These are phyloP conservation scores for Fusarium nelsonii DNA, from an alignment of 2,329 filamentous ascomycete species.

Conservation along the genomic window DNA sequence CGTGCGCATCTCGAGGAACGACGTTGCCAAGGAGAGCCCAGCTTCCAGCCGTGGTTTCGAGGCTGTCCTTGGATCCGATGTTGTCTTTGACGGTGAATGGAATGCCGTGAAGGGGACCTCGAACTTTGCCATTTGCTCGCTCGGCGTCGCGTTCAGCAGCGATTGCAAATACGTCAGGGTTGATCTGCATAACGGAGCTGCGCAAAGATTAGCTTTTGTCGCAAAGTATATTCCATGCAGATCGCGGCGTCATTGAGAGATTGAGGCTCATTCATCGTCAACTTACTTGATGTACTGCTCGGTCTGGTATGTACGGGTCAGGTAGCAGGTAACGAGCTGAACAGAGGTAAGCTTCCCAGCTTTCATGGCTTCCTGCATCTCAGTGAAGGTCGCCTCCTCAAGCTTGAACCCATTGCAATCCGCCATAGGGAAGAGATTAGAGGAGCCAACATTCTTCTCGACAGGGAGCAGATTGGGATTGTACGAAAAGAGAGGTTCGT, in stretches of 20 bases:
- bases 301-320: constrained; percentile 70
- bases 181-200: constrained; percentile 72
- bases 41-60: constrained; percentile 80
- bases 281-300: constrained; percentile 73
- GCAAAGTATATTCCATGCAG: neutral
- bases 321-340: constrained; percentile 72
- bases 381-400: constrained; percentile 77
- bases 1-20: constrained; percentile 75
- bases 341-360: constrained; percentile 67
- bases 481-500: constrained; percentile 38
- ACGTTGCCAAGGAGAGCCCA: constrained; percentile 74
- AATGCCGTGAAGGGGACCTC: constrained; percentile 79
- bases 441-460: constrained; percentile 53
- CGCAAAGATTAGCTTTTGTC: neutral
- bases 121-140: constrained; percentile 65
- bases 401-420: constrained; percentile 70
- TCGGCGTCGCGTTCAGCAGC: constrained; percentile 72
- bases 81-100: constrained; percentile 77
- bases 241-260: neutral
- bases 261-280: neutral
- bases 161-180: constrained; percentile 74
- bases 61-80: constrained; percentile 80
- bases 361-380: constrained; percentile 71
- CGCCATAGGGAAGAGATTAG: constrained; percentile 70
- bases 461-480: constrained; percentile 53